Base-by-base conservation (phyloP, 2,329 filamentous ascomycete species). In the Fusarium kyushuense region DNA sequence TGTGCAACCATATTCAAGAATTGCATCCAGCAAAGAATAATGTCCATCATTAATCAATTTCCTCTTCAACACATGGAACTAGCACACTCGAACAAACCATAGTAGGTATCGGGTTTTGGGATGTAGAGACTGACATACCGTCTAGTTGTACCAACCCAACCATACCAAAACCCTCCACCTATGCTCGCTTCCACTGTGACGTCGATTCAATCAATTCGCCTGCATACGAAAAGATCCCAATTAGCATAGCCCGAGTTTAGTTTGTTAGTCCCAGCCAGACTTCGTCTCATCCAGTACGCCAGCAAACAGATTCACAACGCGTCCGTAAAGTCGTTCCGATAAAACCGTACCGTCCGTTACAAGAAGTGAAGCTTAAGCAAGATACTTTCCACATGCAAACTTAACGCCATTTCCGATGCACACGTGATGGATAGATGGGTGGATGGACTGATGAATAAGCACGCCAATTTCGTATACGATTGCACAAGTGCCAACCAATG, bases 101-200 rank as follows among this genome's bases (percentile, higher is more conserved):
- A 59, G 72, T 72, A 74, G 64, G 72, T 73, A 57, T 72, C 23
- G 43, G 54, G 47, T 46, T 51, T 48, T 33, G 52, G 46, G 42
- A 49, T 40, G 38, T 46, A 25, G 40, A 63, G 12, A 70, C 72
- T 74, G 61, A 74, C 63, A 49, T n/a, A 46, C 25, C 21, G 23
- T 63, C 32, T 71, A 71, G 65, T 42, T 45, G 40, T 42, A 16
- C 40, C 40, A 42, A 32, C 35, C 35, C 11, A 33, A 27, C 19
- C 32, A 33, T 33, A 33, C 32, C 27, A 19, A 48, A 51, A n/a
- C 4, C 12, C 23, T 45, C 32, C 32, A 25, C 32, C 32, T 33
- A 25, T 45, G 23, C 30, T 53, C 58, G 46, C 41, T 25, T 27
- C 17, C 36, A 13, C 13, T 13, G 51, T 49, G 57, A 40, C 23